Evolutionary conservation across 805 yeast species (phyloP).

Genomic region (Cyberlindnera xylosilytica): DNA sequence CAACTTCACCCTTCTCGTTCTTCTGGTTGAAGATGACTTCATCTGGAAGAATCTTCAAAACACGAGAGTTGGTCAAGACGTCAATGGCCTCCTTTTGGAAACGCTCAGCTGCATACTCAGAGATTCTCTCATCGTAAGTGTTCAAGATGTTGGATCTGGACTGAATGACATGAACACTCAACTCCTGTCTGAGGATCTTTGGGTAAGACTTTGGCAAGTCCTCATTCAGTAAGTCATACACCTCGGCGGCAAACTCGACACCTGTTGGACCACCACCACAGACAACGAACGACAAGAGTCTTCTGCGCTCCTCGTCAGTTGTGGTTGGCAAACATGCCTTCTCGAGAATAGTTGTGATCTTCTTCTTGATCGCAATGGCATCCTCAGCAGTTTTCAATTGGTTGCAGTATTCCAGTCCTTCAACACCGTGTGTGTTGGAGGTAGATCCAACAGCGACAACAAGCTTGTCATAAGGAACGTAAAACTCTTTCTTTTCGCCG

Average conservation of each 20-base stretch:
- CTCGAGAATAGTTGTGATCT: conserved; percentile 54
- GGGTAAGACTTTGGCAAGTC: conserved; percentile 59
- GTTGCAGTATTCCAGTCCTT: conserved; percentile 60
- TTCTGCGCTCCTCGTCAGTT: conserved; percentile 58
- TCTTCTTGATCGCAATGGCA: conserved; percentile 52
- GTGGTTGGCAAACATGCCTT: conserved; percentile 65
- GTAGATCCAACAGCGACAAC: conserved; percentile 69
- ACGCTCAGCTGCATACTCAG: conserved; percentile 61
- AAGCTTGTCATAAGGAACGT: conserved; percentile 69
- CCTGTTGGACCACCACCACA: conserved; percentile 81
- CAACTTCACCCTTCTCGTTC: conserved; percentile 38
- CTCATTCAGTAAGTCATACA: conserved; percentile 62
- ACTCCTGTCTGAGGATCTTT: conserved; percentile 54
- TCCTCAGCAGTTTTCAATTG: conserved; percentile 67
- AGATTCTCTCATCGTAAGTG: conserved; percentile 63
- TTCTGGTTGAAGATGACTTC: conserved; percentile 56
- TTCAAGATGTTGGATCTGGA: conserved; percentile 65
- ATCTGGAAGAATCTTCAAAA: conserved; percentile 52
- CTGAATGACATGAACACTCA: conserved; percentile 67
- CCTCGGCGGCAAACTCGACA: conserved; percentile 71
- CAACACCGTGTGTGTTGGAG: conserved; percentile 67
- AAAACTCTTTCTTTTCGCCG: conserved; percentile 43
- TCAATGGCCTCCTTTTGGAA: conserved; percentile 62
- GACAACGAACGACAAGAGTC: conserved; percentile 57
- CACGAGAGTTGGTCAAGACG: conserved; percentile 62